Conservation (phyloP, 176 grass and related monocot genomes). For the Chloris gayana region DNA sequence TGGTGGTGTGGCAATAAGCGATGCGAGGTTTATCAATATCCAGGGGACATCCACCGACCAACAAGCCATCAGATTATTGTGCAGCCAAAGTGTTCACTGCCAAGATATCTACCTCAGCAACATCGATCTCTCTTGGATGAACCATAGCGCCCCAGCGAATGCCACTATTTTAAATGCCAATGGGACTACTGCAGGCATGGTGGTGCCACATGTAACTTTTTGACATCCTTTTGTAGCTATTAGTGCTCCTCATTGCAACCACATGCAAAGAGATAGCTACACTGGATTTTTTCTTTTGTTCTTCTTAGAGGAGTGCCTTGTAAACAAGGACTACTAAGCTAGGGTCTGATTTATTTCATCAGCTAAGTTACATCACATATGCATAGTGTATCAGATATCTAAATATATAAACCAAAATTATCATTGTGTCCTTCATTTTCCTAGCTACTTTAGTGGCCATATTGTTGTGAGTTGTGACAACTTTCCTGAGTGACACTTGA, state of each 20-base stretch:
- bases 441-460: neutral
- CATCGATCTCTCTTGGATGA: constrained; percentile 37
- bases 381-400: constrained; percentile 13
- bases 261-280: neutral
- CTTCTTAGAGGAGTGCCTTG: neutral
- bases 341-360: neutral
- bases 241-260: neutral
- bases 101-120: constrained; percentile 44
- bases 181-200: constrained; percentile 33
- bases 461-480: neutral
- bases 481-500: neutral
- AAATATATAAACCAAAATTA: neutral
- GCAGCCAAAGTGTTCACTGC: constrained; percentile 56
- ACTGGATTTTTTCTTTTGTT: neutral
- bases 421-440: neutral
- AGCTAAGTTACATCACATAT: constrained; percentile 26
- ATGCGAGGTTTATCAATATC: constrained; percentile 51
- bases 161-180: constrained; percentile 46
- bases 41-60: constrained; percentile 42
- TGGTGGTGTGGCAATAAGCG: constrained; percentile 51
- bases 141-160: constrained; percentile 1
- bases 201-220: constrained; percentile 51
- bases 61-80: constrained; percentile 43
- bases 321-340: constrained; percentile 1
- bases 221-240: neutral